Evolutionary conservation across 2,329 filamentous ascomycete genomes (phyloP).

Genomic region (Alternaria novae-zelandiae): DNA sequence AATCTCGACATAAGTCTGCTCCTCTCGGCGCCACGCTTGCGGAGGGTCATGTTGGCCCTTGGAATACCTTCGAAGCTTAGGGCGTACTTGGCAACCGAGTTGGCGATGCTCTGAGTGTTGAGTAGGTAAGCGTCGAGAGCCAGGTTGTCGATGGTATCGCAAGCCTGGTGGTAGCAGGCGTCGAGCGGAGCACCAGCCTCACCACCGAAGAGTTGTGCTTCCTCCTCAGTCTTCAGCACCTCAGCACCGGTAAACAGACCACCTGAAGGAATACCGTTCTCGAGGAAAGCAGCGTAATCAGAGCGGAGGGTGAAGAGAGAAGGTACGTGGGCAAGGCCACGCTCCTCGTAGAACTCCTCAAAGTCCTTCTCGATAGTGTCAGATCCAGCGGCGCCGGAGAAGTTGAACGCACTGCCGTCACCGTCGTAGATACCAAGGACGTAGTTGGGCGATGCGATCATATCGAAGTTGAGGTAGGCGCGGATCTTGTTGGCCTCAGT

Average conservation of each 20-base stretch:
- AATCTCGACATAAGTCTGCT: constrained; percentile 29
- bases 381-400: constrained; percentile 45
- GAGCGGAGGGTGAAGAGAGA: constrained; percentile 48
- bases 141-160: constrained; percentile 48
- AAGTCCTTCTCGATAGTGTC: constrained; percentile 46
- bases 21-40: constrained; percentile 40
- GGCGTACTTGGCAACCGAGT: constrained; percentile 48
- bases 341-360: constrained; percentile 45
- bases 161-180: constrained; percentile 47
- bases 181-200: constrained; percentile 47
- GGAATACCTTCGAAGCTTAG: constrained; percentile 46
- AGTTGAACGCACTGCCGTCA: constrained; percentile 47
- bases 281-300: constrained; percentile 52
- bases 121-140: constrained; percentile 46
- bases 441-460: constrained; percentile 51
- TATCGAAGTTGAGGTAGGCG: constrained; percentile 54
- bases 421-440: constrained; percentile 50
- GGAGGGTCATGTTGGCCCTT: constrained; percentile 30
- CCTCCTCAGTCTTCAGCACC: constrained; percentile 47
- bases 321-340: constrained; percentile 40
- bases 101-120: constrained; percentile 49
- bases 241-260: constrained; percentile 52
- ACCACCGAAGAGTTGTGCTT: constrained; percentile 47
- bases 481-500: constrained; percentile 47
- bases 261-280: constrained; percentile 49